Conservation (phyloP, 306 rosid genomes). For the Boehmeria nivea region DNA sequence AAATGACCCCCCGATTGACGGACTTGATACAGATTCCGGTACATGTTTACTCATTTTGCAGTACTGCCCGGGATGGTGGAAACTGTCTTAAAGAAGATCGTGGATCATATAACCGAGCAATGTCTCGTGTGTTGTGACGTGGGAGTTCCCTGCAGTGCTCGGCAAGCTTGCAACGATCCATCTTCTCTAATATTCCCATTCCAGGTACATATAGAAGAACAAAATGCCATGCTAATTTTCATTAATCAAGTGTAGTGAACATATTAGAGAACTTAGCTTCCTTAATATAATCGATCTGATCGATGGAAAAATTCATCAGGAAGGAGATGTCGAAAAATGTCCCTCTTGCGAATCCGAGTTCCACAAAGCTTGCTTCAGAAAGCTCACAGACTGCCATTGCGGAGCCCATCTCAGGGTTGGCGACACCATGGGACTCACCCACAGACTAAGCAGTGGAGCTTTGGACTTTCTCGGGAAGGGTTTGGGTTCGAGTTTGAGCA, state of each 20-base stretch:
- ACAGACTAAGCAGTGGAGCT: constrained; percentile 36
- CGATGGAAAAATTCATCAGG: constrained; percentile 55
- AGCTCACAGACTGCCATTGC: constrained; percentile 62
- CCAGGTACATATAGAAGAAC: constrained; percentile 45
- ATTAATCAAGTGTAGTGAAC: no score
- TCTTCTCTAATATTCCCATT: constrained; percentile 93
- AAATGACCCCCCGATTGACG: neutral
- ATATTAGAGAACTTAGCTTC: no score
- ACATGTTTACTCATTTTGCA: constrained; percentile 28
- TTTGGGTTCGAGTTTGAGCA: constrained; percentile 42
- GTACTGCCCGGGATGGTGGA: constrained; percentile 90
- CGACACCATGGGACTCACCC: constrained; percentile 28
- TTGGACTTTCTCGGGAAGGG: constrained; percentile 49
- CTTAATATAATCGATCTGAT: neutral
- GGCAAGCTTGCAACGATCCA: constrained; percentile 86
- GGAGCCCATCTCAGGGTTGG: constrained; percentile 46
- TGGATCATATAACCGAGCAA: constrained; percentile 83
- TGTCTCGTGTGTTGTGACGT: constrained; percentile 97
- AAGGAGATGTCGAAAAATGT: constrained; percentile 66
- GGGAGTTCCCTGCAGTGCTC: constrained; percentile 85
- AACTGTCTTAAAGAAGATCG: constrained; percentile 63
- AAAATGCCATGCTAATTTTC: no score
- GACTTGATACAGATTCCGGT: neutral
- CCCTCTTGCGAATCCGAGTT: constrained; percentile 61
- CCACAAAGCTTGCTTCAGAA: constrained; percentile 72